Evolutionary conservation across 2,329 filamentous ascomycete genomes (phyloP).

Genomic region (Orbilia quercus): DNA sequence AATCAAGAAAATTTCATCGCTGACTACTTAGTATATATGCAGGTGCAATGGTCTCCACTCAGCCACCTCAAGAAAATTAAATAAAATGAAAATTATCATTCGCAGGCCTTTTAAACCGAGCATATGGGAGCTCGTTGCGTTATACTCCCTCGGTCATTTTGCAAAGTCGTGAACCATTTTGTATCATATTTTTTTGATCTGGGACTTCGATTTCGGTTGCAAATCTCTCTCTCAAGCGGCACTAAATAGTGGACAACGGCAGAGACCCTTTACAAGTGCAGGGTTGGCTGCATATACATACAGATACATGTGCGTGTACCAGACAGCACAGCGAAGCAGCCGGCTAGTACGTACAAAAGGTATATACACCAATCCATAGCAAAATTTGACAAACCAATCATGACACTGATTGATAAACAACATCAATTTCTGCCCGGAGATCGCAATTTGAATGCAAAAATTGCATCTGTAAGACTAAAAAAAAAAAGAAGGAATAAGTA

Average conservation of each 20-base stretch:
- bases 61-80: slow-evolving; percentile 9
- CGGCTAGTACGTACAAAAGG: neutral
- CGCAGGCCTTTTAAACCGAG: too few species aligned
- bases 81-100: slow-evolving; percentile 33
- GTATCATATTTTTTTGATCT: slow-evolving; percentile 16
- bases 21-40: slow-evolving; percentile 27
- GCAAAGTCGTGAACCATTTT: slow-evolving; percentile 7
- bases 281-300: slow-evolving; percentile 25
- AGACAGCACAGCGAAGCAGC: slow-evolving; percentile 8
- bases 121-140: slow-evolving; percentile 34
- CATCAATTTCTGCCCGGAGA: too few species aligned
- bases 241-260: slow-evolving; percentile 21
- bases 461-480: too few species aligned
- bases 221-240: slow-evolving; percentile 1
- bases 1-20: slow-evolving; percentile 1
- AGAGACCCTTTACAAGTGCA: neutral
- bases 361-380: neutral
- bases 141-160: slow-evolving; percentile 2
- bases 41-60: slow-evolving; percentile 41
- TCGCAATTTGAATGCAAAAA: too few species aligned
- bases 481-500: too few species aligned
- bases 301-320: slow-evolving; percentile 18
- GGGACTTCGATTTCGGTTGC: neutral
- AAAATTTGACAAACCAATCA: slow-evolving; percentile 26
- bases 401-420: too few species aligned